Evolutionary conservation across 257 asterid species (phyloP).

Genomic region (Solanum acaule): DNA sequence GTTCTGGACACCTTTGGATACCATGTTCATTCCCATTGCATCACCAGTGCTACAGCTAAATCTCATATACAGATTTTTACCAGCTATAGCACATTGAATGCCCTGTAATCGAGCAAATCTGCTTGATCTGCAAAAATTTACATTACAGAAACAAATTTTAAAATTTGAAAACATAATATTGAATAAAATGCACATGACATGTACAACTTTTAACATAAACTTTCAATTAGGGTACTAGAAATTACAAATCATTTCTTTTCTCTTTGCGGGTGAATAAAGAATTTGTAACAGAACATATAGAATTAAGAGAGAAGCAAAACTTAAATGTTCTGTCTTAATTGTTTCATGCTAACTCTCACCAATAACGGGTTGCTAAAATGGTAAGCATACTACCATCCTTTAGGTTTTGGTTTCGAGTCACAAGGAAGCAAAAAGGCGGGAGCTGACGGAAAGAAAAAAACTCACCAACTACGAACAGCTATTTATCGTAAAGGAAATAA

Average conservation of each 20-base stretch:
- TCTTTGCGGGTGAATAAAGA: not conserved
- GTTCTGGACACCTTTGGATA: slow-evolving; percentile 48
- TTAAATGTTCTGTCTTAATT: not conserved
- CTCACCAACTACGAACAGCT: not conserved
- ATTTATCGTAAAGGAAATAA: not conserved
- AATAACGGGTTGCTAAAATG: not conserved
- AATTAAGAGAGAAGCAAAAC: not conserved
- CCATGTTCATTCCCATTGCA: slow-evolving; percentile 65
- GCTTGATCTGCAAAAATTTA: slow-evolving; percentile 31
- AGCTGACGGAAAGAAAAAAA: too few relatives aligned
- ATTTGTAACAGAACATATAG: not conserved
- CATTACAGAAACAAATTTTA: not conserved
- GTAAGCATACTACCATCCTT: not conserved
- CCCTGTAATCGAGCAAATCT: slow-evolving; percentile 39
- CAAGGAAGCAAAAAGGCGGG: too few relatives aligned
- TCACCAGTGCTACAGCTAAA: slow-evolving; percentile 50
- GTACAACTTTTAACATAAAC: not conserved
- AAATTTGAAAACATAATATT: not conserved
- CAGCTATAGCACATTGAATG: slow-evolving; percentile 41
- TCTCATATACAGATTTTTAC: slow-evolving; percentile 42
- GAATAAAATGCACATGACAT: not conserved
- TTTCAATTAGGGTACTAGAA: not conserved
- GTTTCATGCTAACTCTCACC: not conserved
- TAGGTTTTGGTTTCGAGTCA: too few relatives aligned
- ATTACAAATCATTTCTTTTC: not conserved